Evolutionary conservation across 495 filamentous ascomycete genomes (phyloP).

Genomic region (Aspergillus biplanus): DNA sequence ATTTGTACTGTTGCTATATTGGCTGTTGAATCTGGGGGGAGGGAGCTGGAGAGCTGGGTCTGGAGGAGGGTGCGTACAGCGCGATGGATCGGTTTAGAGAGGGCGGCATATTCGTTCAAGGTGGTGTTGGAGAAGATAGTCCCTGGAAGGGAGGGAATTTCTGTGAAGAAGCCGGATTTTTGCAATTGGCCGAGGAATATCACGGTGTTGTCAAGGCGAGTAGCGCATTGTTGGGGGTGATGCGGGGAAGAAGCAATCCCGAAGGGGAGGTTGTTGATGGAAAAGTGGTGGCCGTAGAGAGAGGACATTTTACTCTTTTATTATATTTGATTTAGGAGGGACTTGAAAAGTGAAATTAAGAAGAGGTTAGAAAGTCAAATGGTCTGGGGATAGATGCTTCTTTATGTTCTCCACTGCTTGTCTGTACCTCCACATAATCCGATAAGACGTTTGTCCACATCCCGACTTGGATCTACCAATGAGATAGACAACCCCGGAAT

Average conservation of each 20-base stretch:
- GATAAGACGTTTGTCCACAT: conserved; percentile 19
- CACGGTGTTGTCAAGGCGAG: conserved; percentile 33
- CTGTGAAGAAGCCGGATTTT: conserved; percentile 40
- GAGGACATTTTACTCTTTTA: conserved; percentile 27
- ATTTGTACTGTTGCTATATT: conserved; percentile 61
- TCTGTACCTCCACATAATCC: conserved; percentile 8
- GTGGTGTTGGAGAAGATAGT: conserved; percentile 49
- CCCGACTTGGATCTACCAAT: conserved; percentile 10
- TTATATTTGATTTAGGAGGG: neutral
- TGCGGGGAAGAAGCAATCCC: conserved; percentile 69
- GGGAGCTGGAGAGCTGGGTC: conserved; percentile 33
- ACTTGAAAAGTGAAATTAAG: neutral
- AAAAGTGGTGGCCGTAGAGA: conserved; percentile 33
- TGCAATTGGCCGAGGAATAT: conserved; percentile 54
- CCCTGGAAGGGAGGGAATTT: conserved; percentile 23
- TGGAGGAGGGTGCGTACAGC: conserved; percentile 55
- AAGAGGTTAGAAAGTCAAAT: neutral
- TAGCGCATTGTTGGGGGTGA: conserved; percentile 48
- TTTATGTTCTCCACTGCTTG: neutral
- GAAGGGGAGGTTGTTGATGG: conserved; percentile 82
- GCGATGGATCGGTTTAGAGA: conserved; percentile 65
- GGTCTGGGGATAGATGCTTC: conserved; percentile 1
- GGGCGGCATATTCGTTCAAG: conserved; percentile 74
- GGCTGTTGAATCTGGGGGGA: conserved; percentile 53
- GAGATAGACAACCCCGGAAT: too few relatives aligned